phyloP scores from a whole-genome alignment of 257 asterid genomes.

The Verbena officinalis region DNA sequence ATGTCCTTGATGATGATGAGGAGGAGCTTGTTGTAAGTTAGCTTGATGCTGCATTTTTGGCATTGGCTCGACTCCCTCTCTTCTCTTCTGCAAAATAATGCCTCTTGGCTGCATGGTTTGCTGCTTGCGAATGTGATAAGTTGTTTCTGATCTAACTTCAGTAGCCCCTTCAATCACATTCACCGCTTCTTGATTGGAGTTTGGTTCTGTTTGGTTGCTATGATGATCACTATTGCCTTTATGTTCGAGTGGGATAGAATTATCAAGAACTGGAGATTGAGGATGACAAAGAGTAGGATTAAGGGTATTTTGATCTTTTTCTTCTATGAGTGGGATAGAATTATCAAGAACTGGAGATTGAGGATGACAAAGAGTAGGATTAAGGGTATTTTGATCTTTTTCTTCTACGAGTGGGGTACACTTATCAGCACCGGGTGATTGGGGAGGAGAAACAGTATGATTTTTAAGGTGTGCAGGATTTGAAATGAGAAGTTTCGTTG shows the following conservation, averaged over 20 bases:
- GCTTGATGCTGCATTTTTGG: conserved; percentile 49
- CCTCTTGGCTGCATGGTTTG: conserved; percentile 45
- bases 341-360: conserved; percentile 28
- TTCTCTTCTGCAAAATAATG: conserved; percentile 33
- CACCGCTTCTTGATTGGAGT: conserved; percentile 26
- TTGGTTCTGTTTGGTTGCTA: conserved; percentile 18
- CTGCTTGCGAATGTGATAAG: conserved; percentile 41
- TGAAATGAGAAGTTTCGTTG: conserved; percentile 27
- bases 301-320: conserved; percentile 22
- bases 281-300: conserved; percentile 26
- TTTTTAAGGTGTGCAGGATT: conserved; percentile 22
- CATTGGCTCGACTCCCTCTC: conserved; percentile 30
- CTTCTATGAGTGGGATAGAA: conserved; percentile 20
- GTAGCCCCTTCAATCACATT: conserved; percentile 26
- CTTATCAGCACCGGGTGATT: conserved; percentile 27
- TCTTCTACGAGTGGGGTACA: conserved; percentile 20
- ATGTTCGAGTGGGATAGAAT: conserved; percentile 26
- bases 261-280: conserved; percentile 26
- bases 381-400: conserved; percentile 21
- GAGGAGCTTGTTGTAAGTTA: conserved; percentile 25
- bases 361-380: conserved; percentile 26
- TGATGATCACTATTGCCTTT: no score
- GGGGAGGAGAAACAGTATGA: conserved; percentile 27
- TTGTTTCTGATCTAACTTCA: conserved; percentile 35
- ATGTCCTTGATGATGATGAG: conserved; percentile 23